phyloP scores from a whole-genome alignment of 2,329 filamentous ascomycete species.

The Aspergillus sp. region DNA sequence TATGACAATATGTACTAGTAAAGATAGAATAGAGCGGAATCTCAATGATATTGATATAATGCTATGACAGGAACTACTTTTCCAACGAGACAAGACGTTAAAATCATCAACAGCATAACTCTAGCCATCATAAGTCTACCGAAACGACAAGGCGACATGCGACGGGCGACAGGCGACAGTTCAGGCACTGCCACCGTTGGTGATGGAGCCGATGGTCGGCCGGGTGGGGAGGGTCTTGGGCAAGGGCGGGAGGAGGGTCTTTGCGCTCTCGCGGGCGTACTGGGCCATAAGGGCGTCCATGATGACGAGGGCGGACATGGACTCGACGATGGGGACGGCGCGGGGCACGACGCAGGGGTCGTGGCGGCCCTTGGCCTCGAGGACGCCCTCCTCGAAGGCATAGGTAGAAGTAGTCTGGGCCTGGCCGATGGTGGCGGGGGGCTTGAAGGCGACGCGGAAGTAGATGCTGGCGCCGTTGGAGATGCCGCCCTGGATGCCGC shows the following conservation, averaged over 20 bases:
- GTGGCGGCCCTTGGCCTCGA: slow-evolving; percentile 90
- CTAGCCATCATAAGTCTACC: background rate
- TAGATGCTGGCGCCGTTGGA: slow-evolving; percentile 91
- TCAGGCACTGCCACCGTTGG: slow-evolving; percentile 4
- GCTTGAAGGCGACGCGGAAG: slow-evolving; percentile 94
- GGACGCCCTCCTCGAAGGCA: slow-evolving; percentile 68
- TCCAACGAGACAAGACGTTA: background rate
- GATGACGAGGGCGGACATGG: slow-evolving; percentile 83
- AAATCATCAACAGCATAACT: background rate
- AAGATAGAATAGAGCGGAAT: background rate
- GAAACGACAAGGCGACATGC: background rate
- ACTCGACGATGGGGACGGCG: slow-evolving; percentile 70
- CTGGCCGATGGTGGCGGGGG: slow-evolving; percentile 87
- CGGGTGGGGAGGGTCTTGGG: slow-evolving; percentile 34
- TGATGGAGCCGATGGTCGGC: slow-evolving; percentile 19
- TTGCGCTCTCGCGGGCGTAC: slow-evolving; percentile 58
- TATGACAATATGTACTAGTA: background rate
- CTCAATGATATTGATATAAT: background rate
- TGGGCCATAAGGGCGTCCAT: slow-evolving; percentile 87
- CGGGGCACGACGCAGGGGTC: slow-evolving; percentile 90
- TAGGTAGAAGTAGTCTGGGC: slow-evolving; percentile 82
- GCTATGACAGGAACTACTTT: background rate
- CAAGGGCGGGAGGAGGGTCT: slow-evolving; percentile 45
- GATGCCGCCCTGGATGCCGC: slow-evolving; percentile 93
- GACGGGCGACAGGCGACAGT: background rate